These are phyloP conservation scores for Avena eriantha DNA, from an alignment of 176 grass and related monocot genomes.

Conservation along the genomic window DNA sequence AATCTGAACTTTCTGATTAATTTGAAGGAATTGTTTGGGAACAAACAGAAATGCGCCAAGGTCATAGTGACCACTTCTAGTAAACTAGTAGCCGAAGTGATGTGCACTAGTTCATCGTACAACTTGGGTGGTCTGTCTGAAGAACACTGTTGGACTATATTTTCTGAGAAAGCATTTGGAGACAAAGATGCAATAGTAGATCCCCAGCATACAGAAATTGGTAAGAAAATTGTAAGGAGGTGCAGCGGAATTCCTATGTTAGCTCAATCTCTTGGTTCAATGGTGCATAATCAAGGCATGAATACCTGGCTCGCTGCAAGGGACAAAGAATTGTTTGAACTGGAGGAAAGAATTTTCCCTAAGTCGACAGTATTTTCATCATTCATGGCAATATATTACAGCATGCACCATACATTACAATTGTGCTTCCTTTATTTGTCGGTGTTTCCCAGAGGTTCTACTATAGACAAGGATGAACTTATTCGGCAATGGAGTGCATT, in stretches of 20 bases:
- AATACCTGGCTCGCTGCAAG: conserved; percentile 12
- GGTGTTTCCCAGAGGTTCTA: conserved; percentile 23
- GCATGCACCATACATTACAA: conserved; percentile 15
- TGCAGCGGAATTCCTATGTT: conserved; percentile 21
- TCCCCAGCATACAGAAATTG: background rate
- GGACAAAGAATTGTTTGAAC: conserved; percentile 2
- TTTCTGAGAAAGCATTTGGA: conserved; percentile 5
- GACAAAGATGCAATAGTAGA: background rate
- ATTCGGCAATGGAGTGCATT: conserved; percentile 36
- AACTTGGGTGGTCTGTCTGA: conserved; percentile 7
- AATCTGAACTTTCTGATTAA: background rate
- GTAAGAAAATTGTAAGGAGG: background rate
- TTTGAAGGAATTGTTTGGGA: background rate
- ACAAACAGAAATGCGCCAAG: background rate
- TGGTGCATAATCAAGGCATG: conserved; percentile 27
- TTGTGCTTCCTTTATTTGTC: conserved; percentile 39
- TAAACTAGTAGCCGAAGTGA: background rate
- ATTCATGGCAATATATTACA: conserved; percentile 11
- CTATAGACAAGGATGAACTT: conserved; percentile 1
- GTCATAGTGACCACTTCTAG: conserved; percentile 18
- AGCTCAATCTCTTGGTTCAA: conserved; percentile 18
- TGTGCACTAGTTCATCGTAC: background rate
- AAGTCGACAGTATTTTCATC: conserved; percentile 7
- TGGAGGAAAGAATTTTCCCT: conserved; percentile 16
- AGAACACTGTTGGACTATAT: conserved; percentile 12